These are phyloP conservation scores for Suillus variegatus DNA, from an alignment of 768 basidiomycete species.

Conservation along the genomic window DNA sequence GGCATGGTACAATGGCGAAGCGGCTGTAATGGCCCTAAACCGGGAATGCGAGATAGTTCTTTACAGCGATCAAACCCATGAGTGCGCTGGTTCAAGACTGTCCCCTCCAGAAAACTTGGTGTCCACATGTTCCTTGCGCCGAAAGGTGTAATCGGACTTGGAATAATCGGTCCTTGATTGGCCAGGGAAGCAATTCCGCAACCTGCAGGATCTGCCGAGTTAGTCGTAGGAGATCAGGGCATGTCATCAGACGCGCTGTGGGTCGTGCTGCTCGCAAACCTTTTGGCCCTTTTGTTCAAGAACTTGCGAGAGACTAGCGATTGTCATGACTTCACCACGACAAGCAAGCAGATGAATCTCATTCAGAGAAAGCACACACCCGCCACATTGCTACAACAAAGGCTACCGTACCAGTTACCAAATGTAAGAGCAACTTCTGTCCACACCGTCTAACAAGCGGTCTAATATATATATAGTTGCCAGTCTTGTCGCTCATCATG, in stretches of 20 bases:
- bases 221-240: constrained; percentile 91
- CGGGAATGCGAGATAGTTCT: constrained; percentile 76
- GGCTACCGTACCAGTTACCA: constrained; percentile 10
- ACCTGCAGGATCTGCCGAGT: constrained; percentile 84
- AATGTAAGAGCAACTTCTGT: constrained; percentile 4
- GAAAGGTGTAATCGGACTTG: constrained; percentile 68
- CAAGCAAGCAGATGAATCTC: not conserved
- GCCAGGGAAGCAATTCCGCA: constrained; percentile 95
- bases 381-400: constrained; percentile 9
- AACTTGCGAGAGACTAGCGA: not conserved
- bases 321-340: too few relatives aligned
- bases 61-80: constrained; percentile 57
- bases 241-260: constrained; percentile 83
- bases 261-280: constrained; percentile 78
- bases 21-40: constrained; percentile 81
- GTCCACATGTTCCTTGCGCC: constrained; percentile 62
- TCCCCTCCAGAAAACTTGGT: constrained; percentile 97
- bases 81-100: constrained; percentile 93
- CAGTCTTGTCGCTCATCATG: not conserved
- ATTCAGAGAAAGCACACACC: not conserved
- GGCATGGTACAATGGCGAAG: constrained; percentile 47
- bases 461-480: not conserved
- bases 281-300: constrained; percentile 33
- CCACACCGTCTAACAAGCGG: constrained; percentile 43
- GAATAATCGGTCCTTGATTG: constrained; percentile 85